Percentiles rank a stretch among this genome's conserved stretches.
Evolutionary conservation across 129 eudicot species (phyloP).

Genomic region (Pittosporum tobira): DNA sequence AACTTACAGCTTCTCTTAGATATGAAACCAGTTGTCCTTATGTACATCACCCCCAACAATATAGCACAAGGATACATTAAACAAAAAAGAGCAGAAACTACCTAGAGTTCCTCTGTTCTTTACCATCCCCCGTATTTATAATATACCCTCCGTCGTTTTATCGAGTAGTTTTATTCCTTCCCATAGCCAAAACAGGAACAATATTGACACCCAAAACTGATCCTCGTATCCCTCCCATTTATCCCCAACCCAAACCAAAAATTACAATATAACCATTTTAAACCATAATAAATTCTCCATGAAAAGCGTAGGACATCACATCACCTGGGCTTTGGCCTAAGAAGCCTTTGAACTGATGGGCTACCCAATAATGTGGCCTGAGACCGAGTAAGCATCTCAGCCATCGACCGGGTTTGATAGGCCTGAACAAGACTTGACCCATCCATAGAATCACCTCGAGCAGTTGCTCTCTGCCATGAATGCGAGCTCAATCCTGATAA

Average conservation of each 20-base stretch:
- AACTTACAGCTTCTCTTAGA: slow-evolving; percentile 32
- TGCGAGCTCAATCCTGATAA: slow-evolving; percentile 85
- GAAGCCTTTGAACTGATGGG: slow-evolving; percentile 43
- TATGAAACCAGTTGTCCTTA: slow-evolving; percentile 40
- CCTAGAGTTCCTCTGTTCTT: slow-evolving; percentile 26
- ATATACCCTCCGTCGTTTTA: slow-evolving; percentile 11
- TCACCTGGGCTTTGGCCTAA: slow-evolving; percentile 58
- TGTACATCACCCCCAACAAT: slow-evolving; percentile 70
- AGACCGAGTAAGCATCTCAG: slow-evolving; percentile 69
- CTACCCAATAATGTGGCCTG: slow-evolving; percentile 62
- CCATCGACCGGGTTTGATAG: slow-evolving; percentile 80
- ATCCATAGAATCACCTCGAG: slow-evolving; percentile 77
- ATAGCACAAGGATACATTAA: slow-evolving; percentile 22
- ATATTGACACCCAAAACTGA: slow-evolving; percentile 40
- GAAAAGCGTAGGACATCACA: not conserved
- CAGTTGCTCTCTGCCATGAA: slow-evolving; percentile 95
- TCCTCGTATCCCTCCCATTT: slow-evolving; percentile 20
- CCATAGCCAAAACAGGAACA: slow-evolving; percentile 30
- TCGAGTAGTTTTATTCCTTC: slow-evolving; percentile 37
- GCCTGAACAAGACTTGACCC: slow-evolving; percentile 61
- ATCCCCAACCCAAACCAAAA: slow-evolving; percentile 26
- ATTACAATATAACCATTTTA: not conserved
- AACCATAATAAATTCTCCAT: not conserved
- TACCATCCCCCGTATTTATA: slow-evolving; percentile 11
- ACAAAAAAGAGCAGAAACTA: slow-evolving; percentile 27